Base-by-base conservation (phyloP, 257 asterid genomes). In the Nyctanthes arbortristis region DNA sequence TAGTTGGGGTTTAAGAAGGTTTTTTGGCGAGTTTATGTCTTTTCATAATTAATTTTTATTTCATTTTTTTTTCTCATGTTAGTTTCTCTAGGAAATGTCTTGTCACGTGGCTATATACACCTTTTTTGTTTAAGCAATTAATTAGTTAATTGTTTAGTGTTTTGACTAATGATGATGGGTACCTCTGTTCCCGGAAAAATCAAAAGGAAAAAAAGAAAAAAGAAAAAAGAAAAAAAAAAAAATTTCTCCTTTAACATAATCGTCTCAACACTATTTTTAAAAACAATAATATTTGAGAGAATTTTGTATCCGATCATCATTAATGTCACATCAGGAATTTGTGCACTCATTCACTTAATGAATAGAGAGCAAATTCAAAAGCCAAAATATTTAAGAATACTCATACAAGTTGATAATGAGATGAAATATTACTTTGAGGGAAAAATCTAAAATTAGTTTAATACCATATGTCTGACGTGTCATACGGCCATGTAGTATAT, bases 1-100 rank as follows among this genome's bases (percentile, higher is more conserved):
- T 47, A 27, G 43, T 35, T 25, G 63, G 59, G 45, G 69, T 65
- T 80, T 67, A 74, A 65, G 73, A 70, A 74, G 56, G 74, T 79
- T 59, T 69, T 70, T 27, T 68, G 56, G 9, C 12, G 61, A 40
- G 65, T 68, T 69, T 56, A n/a, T n/a, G 77, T 80, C 83, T 72
- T 66, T 56, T 79, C 81, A 64, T 29, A 32, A 39, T 62, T 54
- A 34, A 32, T 54, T 62, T 54, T 68, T 3, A 55, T 62, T 39
- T 3, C 31, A 20, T 52, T 52, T 5, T 27, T 20, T 47, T 47
- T 54, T 72, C 49, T 63, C 36, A n/a, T 35, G 65, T 34, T 68
- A 65, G 33, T 63, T 63, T 75, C 66, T 57, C 27, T 57, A 40
- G 67, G 75, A 63, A 27, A 57, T 39, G 75, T 79, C 83, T 71